phyloP scores from a whole-genome alignment of 1,139 yeast genomes.

The Candida sanyaensis region DNA sequence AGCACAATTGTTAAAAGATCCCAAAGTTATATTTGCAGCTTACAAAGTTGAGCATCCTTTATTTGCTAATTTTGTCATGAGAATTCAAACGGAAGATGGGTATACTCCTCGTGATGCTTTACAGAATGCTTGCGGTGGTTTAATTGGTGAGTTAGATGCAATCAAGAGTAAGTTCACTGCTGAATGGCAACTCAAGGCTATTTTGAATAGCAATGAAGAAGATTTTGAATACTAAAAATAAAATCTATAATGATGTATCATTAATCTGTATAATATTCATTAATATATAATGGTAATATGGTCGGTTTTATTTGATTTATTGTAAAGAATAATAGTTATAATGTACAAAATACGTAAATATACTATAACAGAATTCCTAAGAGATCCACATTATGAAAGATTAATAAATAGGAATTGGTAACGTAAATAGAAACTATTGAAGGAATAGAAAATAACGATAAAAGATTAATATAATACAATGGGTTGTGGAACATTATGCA shows the following conservation, averaged over 20 bases:
- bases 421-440: not conserved
- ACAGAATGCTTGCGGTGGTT: slow-evolving; percentile 81
- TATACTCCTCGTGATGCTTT: slow-evolving; percentile 90
- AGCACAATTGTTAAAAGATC: slow-evolving; percentile 82
- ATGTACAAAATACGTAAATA: not conserved
- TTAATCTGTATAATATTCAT: not conserved
- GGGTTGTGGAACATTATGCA: not conserved
- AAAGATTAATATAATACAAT: slow-evolving; percentile 1
- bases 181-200: slow-evolving; percentile 91
- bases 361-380: not conserved
- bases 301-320: not conserved
- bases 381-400: not conserved
- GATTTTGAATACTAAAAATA: slow-evolving; percentile 9
- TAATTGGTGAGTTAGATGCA: slow-evolving; percentile 76
- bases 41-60: slow-evolving; percentile 97
- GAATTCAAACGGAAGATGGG: slow-evolving; percentile 95
- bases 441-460: not conserved
- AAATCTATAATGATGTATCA: not conserved
- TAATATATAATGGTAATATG: too few species aligned
- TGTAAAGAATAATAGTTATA: not conserved
- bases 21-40: slow-evolving; percentile 90
- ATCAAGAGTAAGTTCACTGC: slow-evolving; percentile 78
- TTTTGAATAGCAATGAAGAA: slow-evolving; percentile 30
- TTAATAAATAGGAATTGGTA: slow-evolving; percentile 1
- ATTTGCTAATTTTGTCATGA: slow-evolving; percentile 89